Base-by-base conservation (phyloP, 2,329 filamentous ascomycete genomes). In the Thyridium curvatum region DNA sequence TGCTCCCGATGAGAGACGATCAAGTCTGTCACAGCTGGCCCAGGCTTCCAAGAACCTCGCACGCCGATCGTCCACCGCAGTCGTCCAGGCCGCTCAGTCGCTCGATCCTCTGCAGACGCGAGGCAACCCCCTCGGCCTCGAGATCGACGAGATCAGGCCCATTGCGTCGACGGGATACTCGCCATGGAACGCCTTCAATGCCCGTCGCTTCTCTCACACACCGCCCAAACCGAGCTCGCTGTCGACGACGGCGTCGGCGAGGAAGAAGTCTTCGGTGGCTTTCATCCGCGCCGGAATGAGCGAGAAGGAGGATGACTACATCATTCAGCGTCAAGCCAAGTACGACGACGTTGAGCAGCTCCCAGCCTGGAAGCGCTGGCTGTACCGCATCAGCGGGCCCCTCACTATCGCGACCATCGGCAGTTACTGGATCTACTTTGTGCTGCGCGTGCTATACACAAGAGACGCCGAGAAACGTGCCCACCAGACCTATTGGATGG, bases 401-500 rank as follows among this genome's bases (percentile, higher is more conserved):
- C 21, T 42, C 6, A 26, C 36, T 10, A 28, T 42, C 8, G 16
- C 18, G 8, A 21, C 36, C 4, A 36, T 39, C 14, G 32, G 12
- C n/a, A 12, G 14, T 4, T 38, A 42, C 32, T 36, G 15, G 8
- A 30, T 39, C 26, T 42, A 42, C 32, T 39, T 42, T 30, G 33
- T 35, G 30, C 36, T 42, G 31, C 36, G 36, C 10, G 31, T 39
- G 12, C 12, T 32, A 7, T 39, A 32, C 29, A 35, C 32, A 4
- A 21, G 18, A 17, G 14, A 16, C 17, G 39, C 39, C 14, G 34
- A 41, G 35, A 17, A 15, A 4, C 15, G 18, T 6, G 33, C 26
- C 12, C 4, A 28, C 16, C 13, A 32, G 36, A 35, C 36, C 4
- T 42, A 39, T 29, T 39, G 36, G 40, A 35, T 39, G 40, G 74